A percentile compares a stretch with the other conserved stretches of the same genome.
phyloP scores from a whole-genome alignment of 306 rosid genomes.

The Acacia acuminata region DNA sequence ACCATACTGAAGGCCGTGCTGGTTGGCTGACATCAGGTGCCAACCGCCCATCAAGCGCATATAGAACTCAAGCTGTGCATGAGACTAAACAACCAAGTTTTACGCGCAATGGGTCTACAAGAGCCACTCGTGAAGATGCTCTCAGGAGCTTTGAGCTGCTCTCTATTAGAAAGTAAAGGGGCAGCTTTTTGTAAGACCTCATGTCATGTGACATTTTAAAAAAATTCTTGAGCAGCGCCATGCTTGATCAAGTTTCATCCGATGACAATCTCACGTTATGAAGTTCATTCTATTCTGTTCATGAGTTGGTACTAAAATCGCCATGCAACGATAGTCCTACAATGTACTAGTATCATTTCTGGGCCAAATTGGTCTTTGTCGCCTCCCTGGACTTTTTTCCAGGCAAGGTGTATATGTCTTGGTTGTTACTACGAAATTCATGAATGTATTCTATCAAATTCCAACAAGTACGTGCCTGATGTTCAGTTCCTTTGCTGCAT shows the following conservation, averaged over 20 bases:
- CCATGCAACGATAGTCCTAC: slow-evolving; percentile 30
- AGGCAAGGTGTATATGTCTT: slow-evolving; percentile 20
- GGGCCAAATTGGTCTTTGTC: slow-evolving; percentile 38
- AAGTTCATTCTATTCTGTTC: slow-evolving; percentile 42
- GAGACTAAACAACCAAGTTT: slow-evolving; percentile 59
- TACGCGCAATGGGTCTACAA: slow-evolving; percentile 43
- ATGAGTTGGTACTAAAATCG: slow-evolving; percentile 36
- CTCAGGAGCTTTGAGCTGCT: slow-evolving; percentile 88
- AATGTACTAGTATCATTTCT: slow-evolving; percentile 27
- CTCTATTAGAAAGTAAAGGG: slow-evolving; percentile 69
- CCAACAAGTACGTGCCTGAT: neutral
- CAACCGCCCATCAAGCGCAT: slow-evolving; percentile 60
- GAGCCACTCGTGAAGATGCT: slow-evolving; percentile 80
- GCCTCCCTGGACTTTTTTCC: slow-evolving; percentile 16
- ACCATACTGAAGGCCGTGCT: slow-evolving; percentile 53
- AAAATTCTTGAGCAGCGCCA: slow-evolving; percentile 31
- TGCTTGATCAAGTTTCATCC: slow-evolving; percentile 29
- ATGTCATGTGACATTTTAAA: neutral
- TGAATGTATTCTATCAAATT: neutral
- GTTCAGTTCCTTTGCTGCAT: neutral
- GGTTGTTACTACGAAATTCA: neutral
- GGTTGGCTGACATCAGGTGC: slow-evolving; percentile 51
- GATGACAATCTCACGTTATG: slow-evolving; percentile 28
- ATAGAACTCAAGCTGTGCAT: slow-evolving; percentile 49
- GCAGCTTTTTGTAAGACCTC: slow-evolving; percentile 9